A percentile compares a stretch with the other conserved stretches of the same genome.
These are phyloP conservation scores for Carallia pectinifolia DNA, from an alignment of 345 rosid species.

Conservation along the genomic window DNA sequence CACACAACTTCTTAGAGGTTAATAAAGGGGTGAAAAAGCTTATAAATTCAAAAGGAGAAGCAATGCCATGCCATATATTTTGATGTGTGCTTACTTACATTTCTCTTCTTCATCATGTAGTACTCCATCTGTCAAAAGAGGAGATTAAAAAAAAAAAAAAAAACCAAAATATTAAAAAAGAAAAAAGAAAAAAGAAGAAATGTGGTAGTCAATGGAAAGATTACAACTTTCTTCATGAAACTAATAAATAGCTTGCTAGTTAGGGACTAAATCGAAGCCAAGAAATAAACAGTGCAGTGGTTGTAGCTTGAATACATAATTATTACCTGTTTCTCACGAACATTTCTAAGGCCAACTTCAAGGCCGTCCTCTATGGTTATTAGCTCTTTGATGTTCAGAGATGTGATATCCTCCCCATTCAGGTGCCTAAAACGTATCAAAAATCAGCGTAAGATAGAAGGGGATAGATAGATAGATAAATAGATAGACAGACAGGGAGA, in stretches of 20 bases:
- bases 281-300: too few species aligned
- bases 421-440: conserved; percentile 46
- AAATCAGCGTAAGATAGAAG: neutral
- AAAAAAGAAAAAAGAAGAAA: neutral
- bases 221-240: too few species aligned
- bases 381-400: conserved; percentile 57
- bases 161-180: neutral
- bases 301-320: too few species aligned
- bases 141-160: neutral
- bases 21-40: too few species aligned
- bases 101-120: conserved; percentile 17
- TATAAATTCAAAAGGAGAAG: too few species aligned
- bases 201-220: too few species aligned
- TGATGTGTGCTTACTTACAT: conserved; percentile 9
- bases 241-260: too few species aligned
- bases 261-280: too few species aligned
- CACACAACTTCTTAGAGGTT: too few species aligned
- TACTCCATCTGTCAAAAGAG: conserved; percentile 19
- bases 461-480: neutral
- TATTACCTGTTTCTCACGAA: conserved; percentile 53
- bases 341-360: conserved; percentile 52
- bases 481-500: neutral
- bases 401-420: conserved; percentile 66
- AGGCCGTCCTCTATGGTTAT: conserved; percentile 62
- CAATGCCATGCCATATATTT: too few species aligned